Conservation (phyloP, 805 yeast species). For the Saccharomycopsis fodiens region DNA sequence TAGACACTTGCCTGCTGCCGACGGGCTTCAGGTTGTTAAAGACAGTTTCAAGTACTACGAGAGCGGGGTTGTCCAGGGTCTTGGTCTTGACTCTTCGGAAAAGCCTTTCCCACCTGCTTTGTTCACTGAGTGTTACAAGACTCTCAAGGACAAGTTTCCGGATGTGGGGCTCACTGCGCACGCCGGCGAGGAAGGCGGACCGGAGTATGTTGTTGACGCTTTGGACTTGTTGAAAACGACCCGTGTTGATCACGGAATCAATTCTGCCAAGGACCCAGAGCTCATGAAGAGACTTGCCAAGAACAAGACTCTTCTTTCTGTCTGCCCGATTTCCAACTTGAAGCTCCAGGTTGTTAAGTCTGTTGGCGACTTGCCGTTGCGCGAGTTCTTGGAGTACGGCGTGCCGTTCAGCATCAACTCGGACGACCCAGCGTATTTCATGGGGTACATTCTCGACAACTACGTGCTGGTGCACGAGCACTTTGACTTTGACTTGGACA, state of each 20-base stretch:
- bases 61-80: slow-evolving; percentile 58
- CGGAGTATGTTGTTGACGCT: slow-evolving; percentile 53
- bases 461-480: slow-evolving; percentile 57
- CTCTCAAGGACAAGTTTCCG: slow-evolving; percentile 41
- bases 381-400: slow-evolving; percentile 47
- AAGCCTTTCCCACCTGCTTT: slow-evolving; percentile 68
- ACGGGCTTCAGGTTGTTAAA: slow-evolving; percentile 51
- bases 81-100: slow-evolving; percentile 81
- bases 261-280: slow-evolving; percentile 46
- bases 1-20: slow-evolving; percentile 61
- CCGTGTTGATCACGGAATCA: slow-evolving; percentile 78
- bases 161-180: slow-evolving; percentile 68
- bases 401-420: slow-evolving; percentile 73
- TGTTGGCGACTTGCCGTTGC: slow-evolving; percentile 60
- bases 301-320: slow-evolving; percentile 49
- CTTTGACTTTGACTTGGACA: slow-evolving; percentile 51
- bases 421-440: slow-evolving; percentile 78
- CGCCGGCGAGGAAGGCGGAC: slow-evolving; percentile 86
- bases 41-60: slow-evolving; percentile 44
- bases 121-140: slow-evolving; percentile 54
- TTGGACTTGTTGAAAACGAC: slow-evolving; percentile 52
- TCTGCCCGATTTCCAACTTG: slow-evolving; percentile 75
- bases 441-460: slow-evolving; percentile 77
- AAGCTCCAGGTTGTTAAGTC: slow-evolving; percentile 67
- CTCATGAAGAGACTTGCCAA: slow-evolving; percentile 51